Percentiles rank a stretch among this genome's conserved stretches.
These are phyloP conservation scores for Solanum hybrid DNA, from an alignment of 305 asterid genomes.

Conservation along the genomic window DNA sequence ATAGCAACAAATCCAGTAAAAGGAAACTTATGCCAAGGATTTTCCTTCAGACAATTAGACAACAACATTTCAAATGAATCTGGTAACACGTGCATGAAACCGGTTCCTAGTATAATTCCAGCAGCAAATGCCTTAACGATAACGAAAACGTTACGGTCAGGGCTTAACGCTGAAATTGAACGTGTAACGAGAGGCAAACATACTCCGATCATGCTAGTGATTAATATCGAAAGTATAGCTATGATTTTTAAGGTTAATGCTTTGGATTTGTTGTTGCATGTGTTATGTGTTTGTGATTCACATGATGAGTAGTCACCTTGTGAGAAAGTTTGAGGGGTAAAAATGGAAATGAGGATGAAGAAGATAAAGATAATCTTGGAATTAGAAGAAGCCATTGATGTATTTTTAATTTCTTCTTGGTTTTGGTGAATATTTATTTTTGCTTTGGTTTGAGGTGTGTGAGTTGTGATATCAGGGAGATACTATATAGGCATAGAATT, in stretches of 20 bases:
- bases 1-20: slow-evolving; percentile 24
- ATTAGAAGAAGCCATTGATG: background rate
- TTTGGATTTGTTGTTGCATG: slow-evolving; percentile 9
- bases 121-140: slow-evolving; percentile 21
- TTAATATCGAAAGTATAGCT: slow-evolving; percentile 9
- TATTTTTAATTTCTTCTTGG: background rate
- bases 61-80: slow-evolving; percentile 24
- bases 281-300: background rate
- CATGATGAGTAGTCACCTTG: slow-evolving; percentile 3
- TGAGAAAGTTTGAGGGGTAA: slow-evolving; percentile 2
- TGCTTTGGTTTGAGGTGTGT: background rate
- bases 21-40: slow-evolving; percentile 27
- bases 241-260: slow-evolving; percentile 11
- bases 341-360: slow-evolving; percentile 1
- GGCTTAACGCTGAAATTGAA: slow-evolving; percentile 12
- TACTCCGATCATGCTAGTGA: slow-evolving; percentile 18
- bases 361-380: background rate
- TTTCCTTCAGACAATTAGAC: slow-evolving; percentile 10
- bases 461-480: background rate
- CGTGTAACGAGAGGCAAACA: slow-evolving; percentile 11
- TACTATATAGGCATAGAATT: background rate
- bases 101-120: slow-evolving; percentile 20
- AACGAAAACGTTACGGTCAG: slow-evolving; percentile 9
- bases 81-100: slow-evolving; percentile 26
- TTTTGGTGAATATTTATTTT: background rate